Conservation (phyloP, 2,329 filamentous ascomycete species). For the Phaeophleospora eucalypticola region DNA sequence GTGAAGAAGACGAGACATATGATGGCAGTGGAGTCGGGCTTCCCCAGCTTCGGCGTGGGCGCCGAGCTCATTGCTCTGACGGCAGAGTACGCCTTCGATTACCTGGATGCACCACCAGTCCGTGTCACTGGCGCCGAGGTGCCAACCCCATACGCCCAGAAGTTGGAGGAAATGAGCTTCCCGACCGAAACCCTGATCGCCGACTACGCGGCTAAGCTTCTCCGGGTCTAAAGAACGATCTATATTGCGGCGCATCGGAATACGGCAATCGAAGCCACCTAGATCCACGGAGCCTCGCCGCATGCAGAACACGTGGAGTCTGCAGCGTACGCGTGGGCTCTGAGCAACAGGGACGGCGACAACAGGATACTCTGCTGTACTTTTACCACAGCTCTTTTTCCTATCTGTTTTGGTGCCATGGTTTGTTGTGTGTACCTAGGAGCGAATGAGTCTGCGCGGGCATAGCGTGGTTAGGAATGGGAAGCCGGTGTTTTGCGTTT, state of each 20-base stretch:
- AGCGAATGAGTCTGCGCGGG: constrained; percentile 13
- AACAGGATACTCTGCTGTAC: constrained; percentile 18
- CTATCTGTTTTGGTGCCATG: constrained; percentile 11
- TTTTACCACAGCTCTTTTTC: constrained; percentile 18
- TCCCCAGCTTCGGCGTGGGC: constrained; percentile 88
- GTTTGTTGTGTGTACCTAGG: constrained; percentile 14
- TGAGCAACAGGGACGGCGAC: constrained; percentile 9
- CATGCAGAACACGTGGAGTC: constrained; percentile 14
- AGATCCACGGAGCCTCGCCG: constrained; percentile 1
- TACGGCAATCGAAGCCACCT: constrained; percentile 1
- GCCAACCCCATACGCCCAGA: constrained; percentile 88
- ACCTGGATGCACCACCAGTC: constrained; percentile 88
- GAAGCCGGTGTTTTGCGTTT: constrained; percentile 11
- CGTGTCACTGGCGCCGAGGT: constrained; percentile 96
- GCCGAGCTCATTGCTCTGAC: constrained; percentile 89
- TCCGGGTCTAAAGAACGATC: constrained; percentile 57
- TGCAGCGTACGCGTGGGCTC: neutral
- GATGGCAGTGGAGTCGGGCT: constrained; percentile 89
- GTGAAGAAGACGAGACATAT: constrained; percentile 98
- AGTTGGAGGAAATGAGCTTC: constrained; percentile 93
- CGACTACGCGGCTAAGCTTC: constrained; percentile 81
- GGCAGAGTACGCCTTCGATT: constrained; percentile 98
- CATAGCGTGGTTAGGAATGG: constrained; percentile 22
- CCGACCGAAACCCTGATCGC: constrained; percentile 85
- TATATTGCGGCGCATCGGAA: neutral